Conservation (phyloP, 2,329 filamentous ascomycete species). For the Penicillium sp. region DNA sequence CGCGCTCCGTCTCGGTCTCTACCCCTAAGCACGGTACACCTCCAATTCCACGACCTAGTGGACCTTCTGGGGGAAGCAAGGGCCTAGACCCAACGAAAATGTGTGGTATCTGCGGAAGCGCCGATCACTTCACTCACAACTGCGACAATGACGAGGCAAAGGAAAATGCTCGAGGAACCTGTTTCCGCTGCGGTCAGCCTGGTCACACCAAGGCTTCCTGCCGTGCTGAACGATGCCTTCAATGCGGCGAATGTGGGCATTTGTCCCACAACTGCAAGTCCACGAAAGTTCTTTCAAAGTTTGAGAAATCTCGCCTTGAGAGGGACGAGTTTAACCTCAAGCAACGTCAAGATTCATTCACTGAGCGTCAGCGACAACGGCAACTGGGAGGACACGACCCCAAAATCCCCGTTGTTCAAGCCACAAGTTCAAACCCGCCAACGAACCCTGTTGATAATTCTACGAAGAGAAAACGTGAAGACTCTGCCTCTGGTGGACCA, state of each 20-base stretch:
- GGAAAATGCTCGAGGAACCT: constrained; percentile 38
- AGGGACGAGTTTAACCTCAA: constrained; percentile 40
- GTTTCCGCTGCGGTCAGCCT: constrained; percentile 41
- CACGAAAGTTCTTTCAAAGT: constrained; percentile 34
- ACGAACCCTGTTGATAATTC: constrained; percentile 13
- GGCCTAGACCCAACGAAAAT: constrained; percentile 44
- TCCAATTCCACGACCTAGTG: constrained; percentile 28
- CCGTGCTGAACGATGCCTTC: constrained; percentile 41
- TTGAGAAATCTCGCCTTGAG: constrained; percentile 36
- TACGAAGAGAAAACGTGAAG: constrained; percentile 36
- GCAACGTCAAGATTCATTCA: constrained; percentile 32
- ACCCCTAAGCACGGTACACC: constrained; percentile 29
- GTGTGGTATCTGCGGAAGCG: constrained; percentile 49
- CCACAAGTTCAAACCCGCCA: constrained; percentile 23
- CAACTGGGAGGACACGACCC: constrained; percentile 47
- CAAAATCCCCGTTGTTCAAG: constrained; percentile 42
- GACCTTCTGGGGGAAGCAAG: constrained; percentile 44
- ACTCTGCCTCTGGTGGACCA: constrained; percentile 23
- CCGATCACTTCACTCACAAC: constrained; percentile 43
- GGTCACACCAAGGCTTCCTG: constrained; percentile 42
- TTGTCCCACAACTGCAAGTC: constrained; percentile 33
- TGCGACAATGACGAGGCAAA: constrained; percentile 48
- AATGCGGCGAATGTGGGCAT: constrained; percentile 48
- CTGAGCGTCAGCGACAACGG: constrained; percentile 40
- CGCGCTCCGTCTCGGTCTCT: constrained; percentile 21